Percentiles rank a stretch among this genome's conserved stretches.
phyloP scores from a whole-genome alignment of 2,329 filamentous ascomycete species.

The Grosmannia serpens region DNA sequence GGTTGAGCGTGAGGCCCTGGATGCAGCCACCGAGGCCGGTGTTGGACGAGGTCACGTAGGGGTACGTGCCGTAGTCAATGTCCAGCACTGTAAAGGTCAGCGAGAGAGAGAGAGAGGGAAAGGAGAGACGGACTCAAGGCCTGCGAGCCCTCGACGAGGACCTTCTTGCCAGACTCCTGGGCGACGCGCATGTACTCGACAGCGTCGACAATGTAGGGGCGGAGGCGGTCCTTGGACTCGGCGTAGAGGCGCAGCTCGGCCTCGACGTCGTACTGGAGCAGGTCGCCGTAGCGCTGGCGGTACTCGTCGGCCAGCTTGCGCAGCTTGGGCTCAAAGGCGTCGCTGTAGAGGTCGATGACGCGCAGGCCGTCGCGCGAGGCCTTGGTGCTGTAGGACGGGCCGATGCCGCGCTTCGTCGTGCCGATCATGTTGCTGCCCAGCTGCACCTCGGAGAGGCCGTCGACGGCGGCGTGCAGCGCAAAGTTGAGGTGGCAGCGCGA shows the following conservation, averaged over 20 bases:
- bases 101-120: background rate
- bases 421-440: slow-evolving; percentile 24
- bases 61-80: slow-evolving; percentile 49
- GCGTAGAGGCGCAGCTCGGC: slow-evolving; percentile 55
- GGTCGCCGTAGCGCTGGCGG: slow-evolving; percentile 56
- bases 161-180: slow-evolving; percentile 38
- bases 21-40: slow-evolving; percentile 41
- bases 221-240: slow-evolving; percentile 44
- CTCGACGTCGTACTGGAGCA: slow-evolving; percentile 49
- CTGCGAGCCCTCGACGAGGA: slow-evolving; percentile 49
- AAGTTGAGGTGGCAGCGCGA: slow-evolving; percentile 54
- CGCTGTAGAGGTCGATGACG: slow-evolving; percentile 56
- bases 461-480: slow-evolving; percentile 54
- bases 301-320: slow-evolving; percentile 49
- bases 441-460: slow-evolving; percentile 35
- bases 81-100: slow-evolving; percentile 28
- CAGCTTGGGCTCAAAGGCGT: slow-evolving; percentile 56
- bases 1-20: slow-evolving; percentile 19
- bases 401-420: slow-evolving; percentile 15
- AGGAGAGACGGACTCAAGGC: slow-evolving; percentile 6
- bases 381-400: slow-evolving; percentile 35
- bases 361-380: slow-evolving; percentile 54
- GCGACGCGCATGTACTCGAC: slow-evolving; percentile 38
- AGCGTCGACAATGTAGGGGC: slow-evolving; percentile 53
- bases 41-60: slow-evolving; percentile 45